These are phyloP conservation scores for Cetradonia linearis DNA, from an alignment of 495 filamentous ascomycete genomes.

Conservation along the genomic window DNA sequence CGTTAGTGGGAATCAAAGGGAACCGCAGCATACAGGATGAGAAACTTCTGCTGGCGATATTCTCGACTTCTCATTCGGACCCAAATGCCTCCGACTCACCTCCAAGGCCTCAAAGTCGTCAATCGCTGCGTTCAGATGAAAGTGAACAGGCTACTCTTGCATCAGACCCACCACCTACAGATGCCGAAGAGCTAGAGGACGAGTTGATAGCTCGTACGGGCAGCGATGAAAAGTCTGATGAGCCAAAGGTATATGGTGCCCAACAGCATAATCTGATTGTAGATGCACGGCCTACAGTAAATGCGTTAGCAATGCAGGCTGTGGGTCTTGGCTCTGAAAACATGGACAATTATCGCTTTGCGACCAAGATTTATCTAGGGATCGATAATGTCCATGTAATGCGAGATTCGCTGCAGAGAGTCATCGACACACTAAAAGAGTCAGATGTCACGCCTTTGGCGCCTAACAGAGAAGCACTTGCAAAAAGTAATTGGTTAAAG, in stretches of 20 bases:
- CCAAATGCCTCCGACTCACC: constrained; percentile 14
- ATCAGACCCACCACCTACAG: constrained; percentile 40
- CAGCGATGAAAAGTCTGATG: constrained; percentile 32
- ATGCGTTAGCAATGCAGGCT: constrained; percentile 92
- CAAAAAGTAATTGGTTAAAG: constrained; percentile 82
- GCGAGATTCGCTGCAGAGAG: constrained; percentile 80
- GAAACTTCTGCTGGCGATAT: constrained; percentile 84
- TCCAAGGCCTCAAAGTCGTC: constrained; percentile 36
- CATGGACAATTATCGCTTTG: constrained; percentile 93
- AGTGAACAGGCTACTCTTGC: constrained; percentile 38
- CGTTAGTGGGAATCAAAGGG: constrained; percentile 73
- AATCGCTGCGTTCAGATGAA: constrained; percentile 44
- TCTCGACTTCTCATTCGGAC: constrained; percentile 56
- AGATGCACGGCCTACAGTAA: constrained; percentile 89
- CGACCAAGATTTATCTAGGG: constrained; percentile 86
- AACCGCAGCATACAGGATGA: constrained; percentile 95
- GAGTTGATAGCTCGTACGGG: constrained; percentile 49
- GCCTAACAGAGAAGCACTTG: constrained; percentile 71
- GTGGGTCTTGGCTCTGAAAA: constrained; percentile 92
- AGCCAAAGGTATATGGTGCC: constrained; percentile 70
- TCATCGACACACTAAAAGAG: constrained; percentile 85
- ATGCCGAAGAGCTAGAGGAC: constrained; percentile 62
- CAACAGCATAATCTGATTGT: constrained; percentile 94
- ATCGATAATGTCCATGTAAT: constrained; percentile 99
- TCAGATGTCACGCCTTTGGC: constrained; percentile 77